phyloP scores from a whole-genome alignment of 805 yeast species.

The Yamadazyma insecticola region DNA sequence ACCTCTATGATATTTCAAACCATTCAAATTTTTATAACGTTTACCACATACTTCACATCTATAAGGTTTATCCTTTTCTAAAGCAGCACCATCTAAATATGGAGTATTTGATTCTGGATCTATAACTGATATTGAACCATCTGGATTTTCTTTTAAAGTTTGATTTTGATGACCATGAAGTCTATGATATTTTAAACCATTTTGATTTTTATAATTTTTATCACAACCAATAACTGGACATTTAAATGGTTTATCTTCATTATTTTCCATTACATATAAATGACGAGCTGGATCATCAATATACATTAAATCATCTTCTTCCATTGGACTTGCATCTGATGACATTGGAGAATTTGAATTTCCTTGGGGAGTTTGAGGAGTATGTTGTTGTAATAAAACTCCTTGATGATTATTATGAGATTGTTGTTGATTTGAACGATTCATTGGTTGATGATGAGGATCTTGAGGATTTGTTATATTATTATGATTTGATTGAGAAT shows the following conservation, averaged over 20 bases:
- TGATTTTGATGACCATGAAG: constrained; percentile 97
- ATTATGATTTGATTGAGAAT: constrained; percentile 10
- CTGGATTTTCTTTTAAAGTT: constrained; percentile 82
- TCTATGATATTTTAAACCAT: constrained; percentile 93
- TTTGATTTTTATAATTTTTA: constrained; percentile 95
- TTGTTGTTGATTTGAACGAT: constrained; percentile 8
- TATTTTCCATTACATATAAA: constrained; percentile 84
- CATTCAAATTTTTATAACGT: constrained; percentile 92
- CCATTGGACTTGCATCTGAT: constrained; percentile 28
- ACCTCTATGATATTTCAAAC: constrained; percentile 94
- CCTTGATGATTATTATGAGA: constrained; percentile 3
- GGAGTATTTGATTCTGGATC: constrained; percentile 90
- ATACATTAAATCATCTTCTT: constrained; percentile 63
- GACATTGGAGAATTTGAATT: constrained; percentile 12
- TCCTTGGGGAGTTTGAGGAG: constrained; percentile 15
- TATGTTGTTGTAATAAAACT: constrained; percentile 8
- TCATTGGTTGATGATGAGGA: constrained; percentile 1
- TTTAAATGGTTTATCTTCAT: constrained; percentile 90
- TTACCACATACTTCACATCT: constrained; percentile 98
- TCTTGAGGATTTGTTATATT: constrained; percentile 8
- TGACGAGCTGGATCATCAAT: constrained; percentile 97
- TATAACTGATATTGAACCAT: constrained; percentile 87
- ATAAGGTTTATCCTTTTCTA: constrained; percentile 97
- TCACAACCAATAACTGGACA: constrained; percentile 99
- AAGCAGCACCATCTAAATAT: constrained; percentile 86